Percentiles rank a stretch among this genome's conserved stretches.
phyloP scores from a whole-genome alignment of 116 monocot species.

The Zostera marina region DNA sequence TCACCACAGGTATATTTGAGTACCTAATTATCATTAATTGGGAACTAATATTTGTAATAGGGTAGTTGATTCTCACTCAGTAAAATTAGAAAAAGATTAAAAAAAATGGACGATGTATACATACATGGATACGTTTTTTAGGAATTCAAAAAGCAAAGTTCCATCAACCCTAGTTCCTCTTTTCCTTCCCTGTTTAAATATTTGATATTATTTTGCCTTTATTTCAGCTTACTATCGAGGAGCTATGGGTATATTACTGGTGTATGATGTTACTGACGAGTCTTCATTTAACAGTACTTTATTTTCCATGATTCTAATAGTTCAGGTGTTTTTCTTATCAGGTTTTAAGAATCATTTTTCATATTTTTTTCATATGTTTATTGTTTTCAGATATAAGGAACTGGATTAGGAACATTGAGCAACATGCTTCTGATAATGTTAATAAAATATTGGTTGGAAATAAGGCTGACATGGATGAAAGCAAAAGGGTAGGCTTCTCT shows the following conservation, averaged over 20 bases:
- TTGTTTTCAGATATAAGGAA: constrained; percentile 58
- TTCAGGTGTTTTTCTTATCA: background rate
- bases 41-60: background rate
- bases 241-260: constrained; percentile 65
- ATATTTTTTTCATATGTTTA: background rate
- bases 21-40: background rate
- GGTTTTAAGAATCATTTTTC: background rate
- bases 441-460: constrained; percentile 85
- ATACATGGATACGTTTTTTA: background rate
- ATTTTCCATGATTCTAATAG: background rate
- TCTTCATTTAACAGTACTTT: constrained; percentile 60
- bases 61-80: no score
- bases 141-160: background rate
- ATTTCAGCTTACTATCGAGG: constrained; percentile 65
- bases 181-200: background rate
- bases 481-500: constrained; percentile 60
- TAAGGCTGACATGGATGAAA: constrained; percentile 94
- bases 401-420: constrained; percentile 88
- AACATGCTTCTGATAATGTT: constrained; percentile 83
- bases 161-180: background rate
- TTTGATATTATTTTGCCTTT: background rate
- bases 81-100: no score
- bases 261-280: constrained; percentile 61
- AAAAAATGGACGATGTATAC: no score
- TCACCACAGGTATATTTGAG: constrained; percentile 35